Conservation (phyloP, 2,329 filamentous ascomycete genomes). For the Trichoderma endophyticum region DNA sequence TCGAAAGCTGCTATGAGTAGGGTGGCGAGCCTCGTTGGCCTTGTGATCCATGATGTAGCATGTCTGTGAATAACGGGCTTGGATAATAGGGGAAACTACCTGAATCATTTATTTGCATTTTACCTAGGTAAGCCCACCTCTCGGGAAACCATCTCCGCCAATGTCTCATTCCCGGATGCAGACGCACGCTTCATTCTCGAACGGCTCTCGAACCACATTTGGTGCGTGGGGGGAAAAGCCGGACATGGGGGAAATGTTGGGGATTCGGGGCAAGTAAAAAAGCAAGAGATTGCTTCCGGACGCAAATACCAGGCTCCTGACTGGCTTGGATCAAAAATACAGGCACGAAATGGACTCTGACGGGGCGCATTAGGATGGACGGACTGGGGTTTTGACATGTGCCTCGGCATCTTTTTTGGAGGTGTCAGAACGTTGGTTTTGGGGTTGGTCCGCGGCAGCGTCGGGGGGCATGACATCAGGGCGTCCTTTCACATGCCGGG, state of each 20-base stretch:
- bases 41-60: not conserved
- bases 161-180: not conserved
- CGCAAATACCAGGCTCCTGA: not conserved
- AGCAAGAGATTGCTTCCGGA: not conserved
- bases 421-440: not conserved
- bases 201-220: not conserved
- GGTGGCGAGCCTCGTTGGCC: not conserved
- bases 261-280: not conserved
- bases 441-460: not conserved
- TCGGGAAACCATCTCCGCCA: not conserved
- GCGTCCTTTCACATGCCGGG: constrained; percentile 7
- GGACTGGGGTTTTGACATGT: not conserved
- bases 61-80: not conserved
- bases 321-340: not conserved
- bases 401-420: constrained; percentile 10
- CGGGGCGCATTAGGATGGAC: not conserved
- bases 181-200: not conserved
- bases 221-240: not conserved
- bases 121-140: not conserved
- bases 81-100: not conserved
- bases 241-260: not conserved
- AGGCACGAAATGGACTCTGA: not conserved
- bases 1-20: not conserved
- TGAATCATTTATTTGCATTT: not conserved
- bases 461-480: constrained; percentile 18